Percentiles rank a stretch among this genome's conserved stretches.
These are phyloP conservation scores for Rostrohypoxylon terebratum DNA, from an alignment of 495 filamentous ascomycete genomes.

Conservation along the genomic window DNA sequence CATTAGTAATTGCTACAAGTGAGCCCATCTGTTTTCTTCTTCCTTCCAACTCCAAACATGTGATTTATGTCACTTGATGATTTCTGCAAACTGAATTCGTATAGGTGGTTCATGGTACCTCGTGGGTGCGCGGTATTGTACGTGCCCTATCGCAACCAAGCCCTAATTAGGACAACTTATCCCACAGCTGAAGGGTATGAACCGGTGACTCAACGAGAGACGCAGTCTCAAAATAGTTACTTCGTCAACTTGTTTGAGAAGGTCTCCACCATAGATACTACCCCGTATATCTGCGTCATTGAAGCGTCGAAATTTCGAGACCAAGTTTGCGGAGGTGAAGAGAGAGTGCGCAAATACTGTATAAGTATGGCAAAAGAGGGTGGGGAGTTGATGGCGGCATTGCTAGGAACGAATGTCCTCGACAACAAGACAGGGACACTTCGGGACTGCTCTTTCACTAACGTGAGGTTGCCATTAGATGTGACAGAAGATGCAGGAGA, in stretches of 20 bases:
- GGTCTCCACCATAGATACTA: conserved; percentile 75
- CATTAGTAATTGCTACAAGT: conserved; percentile 84
- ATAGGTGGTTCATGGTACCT: conserved; percentile 85
- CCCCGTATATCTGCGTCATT: conserved; percentile 72
- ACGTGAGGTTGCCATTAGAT: conserved; percentile 73
- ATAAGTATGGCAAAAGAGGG: conserved; percentile 66
- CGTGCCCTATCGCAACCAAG: conserved; percentile 77
- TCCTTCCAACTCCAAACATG: neutral
- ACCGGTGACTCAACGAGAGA: conserved; percentile 28
- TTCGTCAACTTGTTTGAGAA: conserved; percentile 78
- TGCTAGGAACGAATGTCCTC: conserved; percentile 75
- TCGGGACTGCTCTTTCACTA: conserved; percentile 64
- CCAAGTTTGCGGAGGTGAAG: conserved; percentile 79
- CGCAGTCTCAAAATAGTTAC: conserved; percentile 38
- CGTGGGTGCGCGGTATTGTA: conserved; percentile 80
- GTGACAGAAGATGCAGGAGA: conserved; percentile 44
- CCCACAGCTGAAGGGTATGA: conserved; percentile 72
- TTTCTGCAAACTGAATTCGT: conserved; percentile 67
- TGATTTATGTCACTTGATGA: conserved; percentile 58
- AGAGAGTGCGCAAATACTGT: conserved; percentile 70
- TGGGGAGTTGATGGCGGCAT: conserved; percentile 66
- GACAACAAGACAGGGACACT: conserved; percentile 58
- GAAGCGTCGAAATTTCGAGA: conserved; percentile 74
- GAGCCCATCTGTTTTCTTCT: conserved; percentile 70
- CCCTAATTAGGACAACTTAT: conserved; percentile 75